Evolutionary conservation across 169 alveolate species (phyloP).

Genomic region (Toxoplasma gondii): DNA sequence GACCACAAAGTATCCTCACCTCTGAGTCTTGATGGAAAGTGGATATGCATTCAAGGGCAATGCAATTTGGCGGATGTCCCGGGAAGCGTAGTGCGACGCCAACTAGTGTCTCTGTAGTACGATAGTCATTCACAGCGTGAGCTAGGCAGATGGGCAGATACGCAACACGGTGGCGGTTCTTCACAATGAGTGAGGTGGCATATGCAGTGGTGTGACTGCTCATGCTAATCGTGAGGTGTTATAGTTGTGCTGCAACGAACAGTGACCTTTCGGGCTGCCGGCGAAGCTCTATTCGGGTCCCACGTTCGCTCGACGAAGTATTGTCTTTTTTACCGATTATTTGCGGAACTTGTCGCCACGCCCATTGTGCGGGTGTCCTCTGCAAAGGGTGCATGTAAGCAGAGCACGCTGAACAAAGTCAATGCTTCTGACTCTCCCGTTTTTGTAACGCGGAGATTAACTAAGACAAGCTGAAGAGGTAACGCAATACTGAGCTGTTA

Average conservation of each 20-base stretch:
- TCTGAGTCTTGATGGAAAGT: neutral
- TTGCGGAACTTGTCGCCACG: neutral
- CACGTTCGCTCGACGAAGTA: too few relatives aligned
- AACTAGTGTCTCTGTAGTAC: neutral
- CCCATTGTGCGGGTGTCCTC: conserved; percentile 14
- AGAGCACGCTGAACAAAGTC: neutral
- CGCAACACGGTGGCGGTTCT: too few relatives aligned
- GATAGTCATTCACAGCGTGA: neutral
- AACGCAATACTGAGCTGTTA: too few relatives aligned
- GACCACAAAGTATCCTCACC: neutral
- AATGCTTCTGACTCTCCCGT: neutral
- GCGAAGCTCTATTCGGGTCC: too few relatives aligned
- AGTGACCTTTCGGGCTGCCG: too few relatives aligned
- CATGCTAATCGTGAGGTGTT: too few relatives aligned
- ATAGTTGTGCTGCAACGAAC: too few relatives aligned
- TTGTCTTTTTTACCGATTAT: conserved; percentile 11
- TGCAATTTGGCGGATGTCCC: neutral
- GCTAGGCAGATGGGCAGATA: neutral
- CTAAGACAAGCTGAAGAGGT: too few relatives aligned
- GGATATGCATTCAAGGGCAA: neutral
- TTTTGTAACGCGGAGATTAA: too few relatives aligned
- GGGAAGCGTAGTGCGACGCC: neutral
- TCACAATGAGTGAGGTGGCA: too few relatives aligned
- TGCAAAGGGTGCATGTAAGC: neutral
- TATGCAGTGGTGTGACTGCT: too few relatives aligned